Conservation (phyloP, 352 stramenopile species). For the Blastocystis sp. region DNA sequence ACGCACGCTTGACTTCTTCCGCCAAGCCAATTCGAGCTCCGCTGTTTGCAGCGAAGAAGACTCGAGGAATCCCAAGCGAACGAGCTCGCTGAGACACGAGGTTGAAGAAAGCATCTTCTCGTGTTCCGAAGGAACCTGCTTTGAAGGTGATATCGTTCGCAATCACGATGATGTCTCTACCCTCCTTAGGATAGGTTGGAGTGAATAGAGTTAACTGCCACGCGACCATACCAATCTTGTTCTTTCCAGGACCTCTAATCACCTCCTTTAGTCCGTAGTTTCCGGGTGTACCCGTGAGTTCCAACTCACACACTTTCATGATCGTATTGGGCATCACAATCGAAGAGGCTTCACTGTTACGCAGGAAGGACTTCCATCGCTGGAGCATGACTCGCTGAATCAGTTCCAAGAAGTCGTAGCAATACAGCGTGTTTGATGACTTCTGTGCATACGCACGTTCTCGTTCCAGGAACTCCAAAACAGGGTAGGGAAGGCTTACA, state of each 20-base stretch:
- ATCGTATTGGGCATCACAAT: constrained; percentile 66
- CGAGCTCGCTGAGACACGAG: constrained; percentile 88
- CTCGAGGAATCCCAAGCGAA: constrained; percentile 82
- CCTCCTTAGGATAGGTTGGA: constrained; percentile 69
- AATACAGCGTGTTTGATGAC: constrained; percentile 88
- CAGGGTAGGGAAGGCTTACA: constrained; percentile 89
- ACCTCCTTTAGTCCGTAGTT: constrained; percentile 74
- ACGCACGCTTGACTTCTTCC: constrained; percentile 93
- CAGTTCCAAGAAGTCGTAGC: constrained; percentile 97
- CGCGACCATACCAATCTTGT: constrained; percentile 98
- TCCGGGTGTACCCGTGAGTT: constrained; percentile 65
- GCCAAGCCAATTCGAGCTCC: constrained; percentile 95
- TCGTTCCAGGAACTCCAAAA: constrained; percentile 88
- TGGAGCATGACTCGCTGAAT: constrained; percentile 90
- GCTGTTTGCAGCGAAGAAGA: constrained; percentile 98
- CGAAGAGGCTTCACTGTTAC: constrained; percentile 50
- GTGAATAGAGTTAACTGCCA: constrained; percentile 96
- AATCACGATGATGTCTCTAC: constrained; percentile 94
- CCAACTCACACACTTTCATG: constrained; percentile 73
- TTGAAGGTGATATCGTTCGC: constrained; percentile 99
- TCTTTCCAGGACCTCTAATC: constrained; percentile 82
- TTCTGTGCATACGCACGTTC: constrained; percentile 79
- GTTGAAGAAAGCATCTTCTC: constrained; percentile 97
- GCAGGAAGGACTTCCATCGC: constrained; percentile 82
- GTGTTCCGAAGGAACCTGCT: constrained; percentile 95